Evolutionary conservation across 192 early-diverging fungal genomes (phyloP), one percentile per base, ranked within the genome.

Genomic region (Gaertneriomyces semiglobifer): DNA sequence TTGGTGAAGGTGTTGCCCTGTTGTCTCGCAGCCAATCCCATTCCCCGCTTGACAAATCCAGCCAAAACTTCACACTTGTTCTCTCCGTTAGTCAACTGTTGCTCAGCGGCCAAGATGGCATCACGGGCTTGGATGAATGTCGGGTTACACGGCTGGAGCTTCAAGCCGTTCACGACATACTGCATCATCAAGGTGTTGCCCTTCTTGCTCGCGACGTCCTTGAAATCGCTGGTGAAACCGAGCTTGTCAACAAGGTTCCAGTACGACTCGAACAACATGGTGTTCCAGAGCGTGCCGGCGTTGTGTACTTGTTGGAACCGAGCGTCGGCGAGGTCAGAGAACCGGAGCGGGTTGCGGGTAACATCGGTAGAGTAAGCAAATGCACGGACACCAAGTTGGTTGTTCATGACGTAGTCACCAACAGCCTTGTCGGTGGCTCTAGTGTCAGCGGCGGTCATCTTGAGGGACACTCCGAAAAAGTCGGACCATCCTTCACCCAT

Each of bases 401-500:
- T 58, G 56, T 65, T 44, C 41, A 25, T 65, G 9, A 74, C 72
- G 65, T 81, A 84, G 20, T 45, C 58, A 41, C 79, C 81, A 48
- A 79, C 68, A 11, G 78, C 53, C n/a, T 65, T 61, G 68, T 81
- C 70, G 48, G 77, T 79, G 42, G 18, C 47, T 42, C 80, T 76
- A 19, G 77, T 83, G 61, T 70, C 64, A 18, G 63, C 62, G 46
- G 67, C 52, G 6, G 62, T 75, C 20, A 81, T 55, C 11, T 58
- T 58, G 45, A 81, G 63, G 14, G 81, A 58, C 44, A 76, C 62
- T 5, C 73, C 84, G 42, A 83, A 66, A 11, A 82, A 71, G 70
- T 88, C 87, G 47, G 74, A 71, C 84, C 84, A 87, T 58, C 87
- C 87, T 69, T 88, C 84, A 58, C 84, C 86, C 82, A 88, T 83